Percentiles rank a stretch among this genome's conserved stretches.
Conservation (phyloP, 768 basidiomycete genomes). For the Mrakia hoshinonis region DNA sequence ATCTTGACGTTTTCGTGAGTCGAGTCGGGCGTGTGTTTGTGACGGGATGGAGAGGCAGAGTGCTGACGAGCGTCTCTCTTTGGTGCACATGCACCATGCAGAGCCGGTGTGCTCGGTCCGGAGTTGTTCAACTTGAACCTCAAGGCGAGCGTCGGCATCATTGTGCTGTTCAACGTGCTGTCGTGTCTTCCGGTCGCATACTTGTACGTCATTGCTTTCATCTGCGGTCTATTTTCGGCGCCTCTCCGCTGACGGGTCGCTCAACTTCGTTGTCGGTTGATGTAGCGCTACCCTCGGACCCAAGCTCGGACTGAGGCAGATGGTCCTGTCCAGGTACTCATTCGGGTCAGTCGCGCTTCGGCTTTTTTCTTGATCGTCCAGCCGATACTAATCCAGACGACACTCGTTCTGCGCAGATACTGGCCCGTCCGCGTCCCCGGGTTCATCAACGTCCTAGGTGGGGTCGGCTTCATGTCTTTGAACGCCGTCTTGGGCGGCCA, state of each 20-base stretch:
- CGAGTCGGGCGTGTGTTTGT: too few species aligned
- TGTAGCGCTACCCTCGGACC: conserved; percentile 63
- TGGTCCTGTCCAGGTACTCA: conserved; percentile 61
- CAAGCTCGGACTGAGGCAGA: conserved; percentile 67
- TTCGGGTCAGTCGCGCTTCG: conserved; percentile 49
- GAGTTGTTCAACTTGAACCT: conserved; percentile 54
- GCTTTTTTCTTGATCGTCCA: conserved; percentile 36
- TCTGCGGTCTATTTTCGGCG: too few species aligned
- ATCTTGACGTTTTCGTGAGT: conserved; percentile 20
- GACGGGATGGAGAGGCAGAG: too few species aligned
- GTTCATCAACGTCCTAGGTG: conserved; percentile 51
- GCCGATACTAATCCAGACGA: background rate
- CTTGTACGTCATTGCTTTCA: conserved; percentile 47
- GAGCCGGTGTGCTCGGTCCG: conserved; percentile 58
- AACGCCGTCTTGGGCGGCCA: conserved; percentile 64
- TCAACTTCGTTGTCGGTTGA: too few species aligned
- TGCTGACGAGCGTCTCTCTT: too few species aligned
- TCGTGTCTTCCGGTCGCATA: conserved; percentile 54
- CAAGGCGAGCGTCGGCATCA: conserved; percentile 52
- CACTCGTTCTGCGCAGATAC: conserved; percentile 35
- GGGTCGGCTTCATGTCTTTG: conserved; percentile 58
- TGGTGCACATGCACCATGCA: background rate
- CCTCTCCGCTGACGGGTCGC: background rate
- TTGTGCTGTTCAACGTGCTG: conserved; percentile 60
- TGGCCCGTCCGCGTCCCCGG: conserved; percentile 40